A percentile compares a stretch with the other conserved stretches of the same genome.
These are phyloP conservation scores for Leptographium wingfieldii DNA, from an alignment of 2,329 filamentous ascomycete genomes.

Conservation along the genomic window DNA sequence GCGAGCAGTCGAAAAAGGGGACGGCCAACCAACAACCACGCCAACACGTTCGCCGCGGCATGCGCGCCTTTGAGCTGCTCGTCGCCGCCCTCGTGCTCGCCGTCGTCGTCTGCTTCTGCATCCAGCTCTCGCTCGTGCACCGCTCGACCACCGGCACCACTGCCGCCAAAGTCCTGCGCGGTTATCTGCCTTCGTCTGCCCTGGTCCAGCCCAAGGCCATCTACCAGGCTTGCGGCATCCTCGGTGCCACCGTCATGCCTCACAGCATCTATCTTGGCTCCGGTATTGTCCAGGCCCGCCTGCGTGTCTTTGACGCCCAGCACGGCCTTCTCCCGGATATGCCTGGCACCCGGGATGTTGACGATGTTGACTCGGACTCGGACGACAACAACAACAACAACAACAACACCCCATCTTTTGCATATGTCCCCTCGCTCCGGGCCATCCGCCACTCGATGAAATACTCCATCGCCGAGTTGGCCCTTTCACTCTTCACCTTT, in stretches of 20 bases:
- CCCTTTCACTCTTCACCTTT: slow-evolving; percentile 65
- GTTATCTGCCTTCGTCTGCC: slow-evolving; percentile 49
- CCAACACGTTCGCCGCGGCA: slow-evolving; percentile 35
- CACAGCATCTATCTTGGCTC: slow-evolving; percentile 57
- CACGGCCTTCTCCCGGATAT: slow-evolving; percentile 36
- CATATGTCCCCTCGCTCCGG: slow-evolving; percentile 57
- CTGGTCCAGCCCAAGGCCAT: slow-evolving; percentile 44
- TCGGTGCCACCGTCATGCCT: slow-evolving; percentile 65
- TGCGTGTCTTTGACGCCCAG: slow-evolving; percentile 49
- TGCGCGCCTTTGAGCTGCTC: slow-evolving; percentile 52
- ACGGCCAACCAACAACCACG: background rate
- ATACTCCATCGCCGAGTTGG: slow-evolving; percentile 59
- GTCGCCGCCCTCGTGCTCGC: slow-evolving; percentile 52
- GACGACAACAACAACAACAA: slow-evolving; percentile 7
- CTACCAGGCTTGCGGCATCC: slow-evolving; percentile 63
- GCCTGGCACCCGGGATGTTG: background rate
- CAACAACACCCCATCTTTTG: slow-evolving; percentile 27
- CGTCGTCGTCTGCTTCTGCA: slow-evolving; percentile 58
- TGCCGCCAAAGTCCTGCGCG: slow-evolving; percentile 49
- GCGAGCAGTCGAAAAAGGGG: background rate
- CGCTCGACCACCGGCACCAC: slow-evolving; percentile 32
- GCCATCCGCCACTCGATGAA: slow-evolving; percentile 66
- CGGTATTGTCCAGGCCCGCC: slow-evolving; percentile 54
- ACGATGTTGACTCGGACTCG: background rate
- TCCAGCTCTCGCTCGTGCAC: slow-evolving; percentile 51